Evolutionary conservation across 306 rosid species (phyloP).

Genomic region (Pueraria montana): DNA sequence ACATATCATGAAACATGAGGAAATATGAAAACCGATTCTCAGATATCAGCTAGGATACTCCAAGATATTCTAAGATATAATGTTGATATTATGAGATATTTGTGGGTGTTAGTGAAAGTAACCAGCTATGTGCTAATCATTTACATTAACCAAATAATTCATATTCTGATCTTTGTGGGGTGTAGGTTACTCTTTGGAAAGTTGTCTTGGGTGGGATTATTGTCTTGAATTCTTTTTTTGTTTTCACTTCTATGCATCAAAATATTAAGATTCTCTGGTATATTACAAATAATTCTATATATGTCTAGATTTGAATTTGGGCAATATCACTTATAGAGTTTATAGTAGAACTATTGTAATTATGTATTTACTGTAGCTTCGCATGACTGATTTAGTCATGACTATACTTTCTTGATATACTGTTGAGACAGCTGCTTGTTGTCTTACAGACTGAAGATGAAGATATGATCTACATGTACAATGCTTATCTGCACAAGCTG

Average conservation of each 20-base stretch:
- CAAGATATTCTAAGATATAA: neutral
- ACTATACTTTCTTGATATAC: slow-evolving; percentile 40
- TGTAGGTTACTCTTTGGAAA: slow-evolving; percentile 2
- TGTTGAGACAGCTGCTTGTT: slow-evolving; percentile 43
- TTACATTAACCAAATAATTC: slow-evolving; percentile 12
- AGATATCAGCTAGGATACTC: neutral
- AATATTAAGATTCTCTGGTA: slow-evolving; percentile 16
- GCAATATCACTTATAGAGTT: slow-evolving; percentile 5
- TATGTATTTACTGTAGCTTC: slow-evolving; percentile 36
- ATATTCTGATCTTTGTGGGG: slow-evolving; percentile 18
- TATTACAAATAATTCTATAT: neutral
- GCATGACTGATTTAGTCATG: slow-evolving; percentile 33
- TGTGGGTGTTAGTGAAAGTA: neutral
- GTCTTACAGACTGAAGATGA: slow-evolving; percentile 90
- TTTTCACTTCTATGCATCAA: neutral
- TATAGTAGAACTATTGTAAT: slow-evolving; percentile 5
- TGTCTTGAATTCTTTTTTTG: slow-evolving; percentile 1
- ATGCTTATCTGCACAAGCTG: slow-evolving; percentile 94
- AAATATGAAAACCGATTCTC: neutral
- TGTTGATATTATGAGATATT: neutral
- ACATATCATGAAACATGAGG: neutral
- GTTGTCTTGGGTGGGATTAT: slow-evolving; percentile 5
- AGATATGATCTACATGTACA: slow-evolving; percentile 94
- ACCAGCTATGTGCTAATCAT: slow-evolving; percentile 10
- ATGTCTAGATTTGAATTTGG: slow-evolving; percentile 22